Evolutionary conservation across 2,329 filamentous ascomycete species (phyloP).

Genomic region (Cladosporium sp.): DNA sequence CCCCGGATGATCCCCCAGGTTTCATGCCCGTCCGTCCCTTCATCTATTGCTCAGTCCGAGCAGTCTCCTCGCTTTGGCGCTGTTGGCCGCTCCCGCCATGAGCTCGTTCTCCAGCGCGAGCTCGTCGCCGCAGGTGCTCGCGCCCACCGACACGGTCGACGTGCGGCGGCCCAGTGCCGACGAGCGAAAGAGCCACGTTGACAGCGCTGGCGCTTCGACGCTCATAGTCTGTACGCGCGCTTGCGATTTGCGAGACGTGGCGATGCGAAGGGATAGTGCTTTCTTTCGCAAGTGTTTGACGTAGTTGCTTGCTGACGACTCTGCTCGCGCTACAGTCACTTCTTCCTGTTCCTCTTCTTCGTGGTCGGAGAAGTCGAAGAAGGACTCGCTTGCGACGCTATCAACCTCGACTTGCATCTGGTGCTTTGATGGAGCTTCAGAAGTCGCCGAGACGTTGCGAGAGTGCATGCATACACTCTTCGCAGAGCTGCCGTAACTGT

Average conservation of each 20-base stretch:
- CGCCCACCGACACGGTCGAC: background rate
- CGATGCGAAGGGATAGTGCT: conserved; percentile 3
- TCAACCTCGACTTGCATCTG: background rate
- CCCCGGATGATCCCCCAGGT: conserved; percentile 4
- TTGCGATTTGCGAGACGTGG: background rate
- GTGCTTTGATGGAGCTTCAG: background rate
- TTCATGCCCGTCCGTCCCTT: background rate
- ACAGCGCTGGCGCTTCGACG: background rate
- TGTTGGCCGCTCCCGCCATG: conserved; percentile 4
- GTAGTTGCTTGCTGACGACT: background rate
- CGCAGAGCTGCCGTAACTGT: background rate
- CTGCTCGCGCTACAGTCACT: background rate
- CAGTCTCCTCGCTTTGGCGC: conserved; percentile 6
- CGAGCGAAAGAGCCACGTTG: conserved; percentile 1
- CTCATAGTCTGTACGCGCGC: background rate
- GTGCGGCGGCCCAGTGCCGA: background rate
- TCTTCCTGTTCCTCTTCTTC: background rate
- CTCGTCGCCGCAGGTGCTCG: background rate
- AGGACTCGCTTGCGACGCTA: background rate
- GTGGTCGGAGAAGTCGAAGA: conserved; percentile 6
- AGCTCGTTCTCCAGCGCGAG: background rate
- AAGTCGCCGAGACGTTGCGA: background rate
- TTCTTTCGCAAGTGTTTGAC: conserved; percentile 1
- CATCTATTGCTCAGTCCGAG: background rate
- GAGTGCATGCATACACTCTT: background rate